These are phyloP conservation scores for Phialophora expanda DNA, from an alignment of 2,329 filamentous ascomycete genomes.

Conservation along the genomic window DNA sequence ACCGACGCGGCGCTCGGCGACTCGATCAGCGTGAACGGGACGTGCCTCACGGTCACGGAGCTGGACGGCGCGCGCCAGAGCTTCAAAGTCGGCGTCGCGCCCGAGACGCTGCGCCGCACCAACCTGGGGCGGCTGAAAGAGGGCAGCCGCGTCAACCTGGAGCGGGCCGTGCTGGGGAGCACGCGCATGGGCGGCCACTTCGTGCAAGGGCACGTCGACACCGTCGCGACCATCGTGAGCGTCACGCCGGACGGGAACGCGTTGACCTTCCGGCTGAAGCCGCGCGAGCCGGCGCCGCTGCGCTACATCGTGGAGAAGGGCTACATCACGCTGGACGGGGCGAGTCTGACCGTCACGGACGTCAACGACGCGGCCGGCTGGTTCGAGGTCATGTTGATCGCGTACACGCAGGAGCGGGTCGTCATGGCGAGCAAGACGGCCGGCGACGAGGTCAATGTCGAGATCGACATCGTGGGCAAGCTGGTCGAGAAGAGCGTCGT, in stretches of 20 bases:
- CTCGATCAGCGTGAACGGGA: slow-evolving; percentile 93
- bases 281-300: slow-evolving; percentile 64
- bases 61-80: slow-evolving; percentile 54
- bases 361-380: slow-evolving; percentile 81
- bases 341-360: slow-evolving; percentile 87
- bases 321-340: slow-evolving; percentile 91
- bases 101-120: slow-evolving; percentile 93
- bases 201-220: slow-evolving; percentile 97
- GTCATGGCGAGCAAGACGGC: slow-evolving; percentile 77
- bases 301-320: slow-evolving; percentile 95
- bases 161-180: slow-evolving; percentile 86
- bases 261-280: slow-evolving; percentile 80
- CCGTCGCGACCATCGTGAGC: slow-evolving; percentile 74
- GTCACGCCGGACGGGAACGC: slow-evolving; percentile 86
- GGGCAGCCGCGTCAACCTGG: slow-evolving; percentile 80
- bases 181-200: slow-evolving; percentile 99
- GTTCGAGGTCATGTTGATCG: slow-evolving; percentile 95
- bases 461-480: slow-evolving; percentile 82
- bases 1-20: slow-evolving; percentile 84
- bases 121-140: slow-evolving; percentile 79
- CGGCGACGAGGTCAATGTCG: slow-evolving; percentile 85
- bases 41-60: slow-evolving; percentile 89
- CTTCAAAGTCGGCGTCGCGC: slow-evolving; percentile 93
- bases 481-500: slow-evolving; percentile 77
- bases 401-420: slow-evolving; percentile 93